These are phyloP conservation scores for Trichoderma citrinoviride DNA, from an alignment of 2,329 filamentous ascomycete species.

Conservation along the genomic window DNA sequence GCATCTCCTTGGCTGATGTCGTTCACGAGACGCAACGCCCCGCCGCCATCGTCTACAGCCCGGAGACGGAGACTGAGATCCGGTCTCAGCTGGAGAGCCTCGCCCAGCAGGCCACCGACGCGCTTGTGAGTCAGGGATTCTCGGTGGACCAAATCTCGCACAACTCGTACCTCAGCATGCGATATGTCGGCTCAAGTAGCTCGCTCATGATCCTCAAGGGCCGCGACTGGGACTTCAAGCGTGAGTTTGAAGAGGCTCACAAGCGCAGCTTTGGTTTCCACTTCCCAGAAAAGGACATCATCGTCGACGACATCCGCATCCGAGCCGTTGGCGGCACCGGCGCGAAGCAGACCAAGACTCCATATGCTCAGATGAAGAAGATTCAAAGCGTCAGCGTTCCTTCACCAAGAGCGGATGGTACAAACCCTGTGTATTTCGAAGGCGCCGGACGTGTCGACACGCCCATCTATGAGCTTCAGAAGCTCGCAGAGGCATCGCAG, in stretches of 20 bases:
- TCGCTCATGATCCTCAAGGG: slow-evolving; percentile 38
- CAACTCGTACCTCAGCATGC: slow-evolving; percentile 42
- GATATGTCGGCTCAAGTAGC: slow-evolving; percentile 44
- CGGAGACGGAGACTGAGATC: slow-evolving; percentile 24
- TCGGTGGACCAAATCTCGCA: slow-evolving; percentile 40
- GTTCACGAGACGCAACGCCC: slow-evolving; percentile 44
- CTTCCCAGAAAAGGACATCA: slow-evolving; percentile 40
- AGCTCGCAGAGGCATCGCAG: slow-evolving; percentile 22
- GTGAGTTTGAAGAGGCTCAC: slow-evolving; percentile 53
- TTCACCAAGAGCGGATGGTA: slow-evolving; percentile 23
- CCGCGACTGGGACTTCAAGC: slow-evolving; percentile 28
- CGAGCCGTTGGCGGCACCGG: slow-evolving; percentile 35
- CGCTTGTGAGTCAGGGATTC: slow-evolving; percentile 34
- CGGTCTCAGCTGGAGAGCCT: slow-evolving; percentile 28
- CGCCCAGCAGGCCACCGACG: slow-evolving; percentile 26
- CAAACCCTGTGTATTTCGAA: slow-evolving; percentile 26
- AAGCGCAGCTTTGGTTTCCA: slow-evolving; percentile 75
- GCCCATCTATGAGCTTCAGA: slow-evolving; percentile 29
- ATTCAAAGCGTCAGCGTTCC: slow-evolving; percentile 12
- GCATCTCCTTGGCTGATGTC: slow-evolving; percentile 46
- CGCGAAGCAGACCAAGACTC: slow-evolving; percentile 25
- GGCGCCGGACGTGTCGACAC: slow-evolving; percentile 28
- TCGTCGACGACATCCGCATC: slow-evolving; percentile 45
- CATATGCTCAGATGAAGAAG: slow-evolving; percentile 26
- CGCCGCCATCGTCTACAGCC: slow-evolving; percentile 32